A percentile compares a stretch with the other conserved stretches of the same genome.
Evolutionary conservation across 1,139 yeast species (phyloP).

Genomic region (Blastobotrys malaysiensis): DNA sequence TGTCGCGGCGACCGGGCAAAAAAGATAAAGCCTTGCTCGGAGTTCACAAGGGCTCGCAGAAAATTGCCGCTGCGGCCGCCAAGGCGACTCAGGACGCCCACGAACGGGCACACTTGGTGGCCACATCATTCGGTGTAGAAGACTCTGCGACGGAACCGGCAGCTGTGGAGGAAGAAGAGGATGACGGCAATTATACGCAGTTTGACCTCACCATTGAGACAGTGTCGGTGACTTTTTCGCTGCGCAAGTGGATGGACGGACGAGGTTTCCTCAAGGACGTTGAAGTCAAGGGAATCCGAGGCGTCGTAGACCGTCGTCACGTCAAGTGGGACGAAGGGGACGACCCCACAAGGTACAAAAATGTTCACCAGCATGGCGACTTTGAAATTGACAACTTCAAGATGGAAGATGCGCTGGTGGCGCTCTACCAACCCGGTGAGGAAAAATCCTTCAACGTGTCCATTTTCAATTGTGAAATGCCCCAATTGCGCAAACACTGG

Average conservation of each 20-base stretch:
- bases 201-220: conserved; percentile 87
- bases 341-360: conserved; percentile 76
- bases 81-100: conserved; percentile 9
- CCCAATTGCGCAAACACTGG: conserved; percentile 85
- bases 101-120: background rate
- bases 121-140: no score
- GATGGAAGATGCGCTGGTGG: conserved; percentile 79
- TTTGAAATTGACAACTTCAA: conserved; percentile 81
- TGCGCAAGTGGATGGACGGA: conserved; percentile 86
- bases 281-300: conserved; percentile 79
- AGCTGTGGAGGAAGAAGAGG: conserved; percentile 44
- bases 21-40: conserved; percentile 32
- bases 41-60: conserved; percentile 66
- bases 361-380: conserved; percentile 76
- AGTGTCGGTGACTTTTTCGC: conserved; percentile 71
- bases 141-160: conserved; percentile 28
- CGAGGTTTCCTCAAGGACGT: conserved; percentile 80
- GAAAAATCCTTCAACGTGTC: conserved; percentile 76
- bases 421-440: conserved; percentile 71
- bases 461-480: conserved; percentile 76
- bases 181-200: conserved; percentile 94
- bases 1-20: conserved; percentile 68
- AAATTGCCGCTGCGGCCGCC: conserved; percentile 49
- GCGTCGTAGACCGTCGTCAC: conserved; percentile 85
- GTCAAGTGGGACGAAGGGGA: conserved; percentile 79